A percentile compares a stretch with the other conserved stretches of the same genome.
phyloP scores from a whole-genome alignment of 768 basidiomycete species.

The Mycena galericulata region DNA sequence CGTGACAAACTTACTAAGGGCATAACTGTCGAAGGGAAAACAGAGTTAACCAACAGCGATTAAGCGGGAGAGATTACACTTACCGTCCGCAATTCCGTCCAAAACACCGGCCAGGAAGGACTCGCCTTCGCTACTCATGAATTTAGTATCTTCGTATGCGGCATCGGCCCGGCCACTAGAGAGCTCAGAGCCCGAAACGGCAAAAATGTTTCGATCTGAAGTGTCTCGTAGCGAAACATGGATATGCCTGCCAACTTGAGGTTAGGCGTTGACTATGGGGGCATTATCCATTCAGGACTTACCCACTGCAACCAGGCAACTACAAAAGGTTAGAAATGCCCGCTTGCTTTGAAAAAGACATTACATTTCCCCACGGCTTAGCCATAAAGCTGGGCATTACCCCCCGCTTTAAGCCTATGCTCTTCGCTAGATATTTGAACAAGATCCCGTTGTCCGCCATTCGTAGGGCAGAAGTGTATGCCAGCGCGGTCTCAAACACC shows the following conservation, averaged over 20 bases:
- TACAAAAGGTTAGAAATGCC: slow-evolving; percentile 46
- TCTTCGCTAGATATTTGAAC: slow-evolving; percentile 94
- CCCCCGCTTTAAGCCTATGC: slow-evolving; percentile 88
- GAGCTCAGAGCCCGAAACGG: slow-evolving; percentile 70
- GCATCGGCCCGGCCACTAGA: slow-evolving; percentile 76
- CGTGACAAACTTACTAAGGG: slow-evolving; percentile 68
- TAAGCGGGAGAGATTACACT: slow-evolving; percentile 37
- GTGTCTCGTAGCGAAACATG: slow-evolving; percentile 87
- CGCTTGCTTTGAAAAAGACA: slow-evolving; percentile 49
- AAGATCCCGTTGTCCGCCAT: slow-evolving; percentile 94
- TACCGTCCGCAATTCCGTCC: slow-evolving; percentile 90
- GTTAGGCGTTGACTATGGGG: background rate
- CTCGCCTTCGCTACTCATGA: slow-evolving; percentile 86
- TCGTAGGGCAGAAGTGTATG: slow-evolving; percentile 80
- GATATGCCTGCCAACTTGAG: slow-evolving; percentile 80
- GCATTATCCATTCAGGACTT: slow-evolving; percentile 29
- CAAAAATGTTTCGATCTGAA: slow-evolving; percentile 84
- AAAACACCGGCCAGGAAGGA: slow-evolving; percentile 95
- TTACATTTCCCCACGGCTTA: slow-evolving; percentile 93
- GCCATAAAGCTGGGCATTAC: slow-evolving; percentile 98
- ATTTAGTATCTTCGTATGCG: slow-evolving; percentile 83
- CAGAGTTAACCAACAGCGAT: background rate
- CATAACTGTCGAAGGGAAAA: slow-evolving; percentile 70
- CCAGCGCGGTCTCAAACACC: slow-evolving; percentile 88
- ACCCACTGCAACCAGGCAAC: slow-evolving; percentile 98